A percentile compares a stretch with the other conserved stretches of the same genome.
Evolutionary conservation across 768 basidiomycete genomes (phyloP).

Genomic region (Leccinum ochraceum): DNA sequence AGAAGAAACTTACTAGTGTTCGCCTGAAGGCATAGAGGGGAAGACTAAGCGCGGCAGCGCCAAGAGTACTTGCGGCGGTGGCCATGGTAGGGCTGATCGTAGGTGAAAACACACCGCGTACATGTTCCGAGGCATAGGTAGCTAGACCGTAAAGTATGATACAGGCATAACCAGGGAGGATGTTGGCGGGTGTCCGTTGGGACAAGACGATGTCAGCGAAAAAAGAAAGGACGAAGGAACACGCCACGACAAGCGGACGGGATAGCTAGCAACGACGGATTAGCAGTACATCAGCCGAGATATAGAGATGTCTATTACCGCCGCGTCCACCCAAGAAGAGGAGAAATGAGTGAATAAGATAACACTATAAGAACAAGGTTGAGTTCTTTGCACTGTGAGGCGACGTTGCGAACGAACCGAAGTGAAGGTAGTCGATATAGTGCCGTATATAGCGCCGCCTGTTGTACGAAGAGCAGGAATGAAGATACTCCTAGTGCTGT

Average conservation of each 20-base stretch:
- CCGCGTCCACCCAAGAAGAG: slow-evolving; percentile 59
- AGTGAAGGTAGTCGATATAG: slow-evolving; percentile 66
- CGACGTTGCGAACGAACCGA: slow-evolving; percentile 47
- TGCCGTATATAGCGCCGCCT: slow-evolving; percentile 66
- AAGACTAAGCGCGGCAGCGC: slow-evolving; percentile 62
- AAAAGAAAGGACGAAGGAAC: slow-evolving; percentile 56
- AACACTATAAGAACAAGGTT: slow-evolving; percentile 46
- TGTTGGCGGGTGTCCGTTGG: slow-evolving; percentile 38
- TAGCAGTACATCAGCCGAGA: slow-evolving; percentile 36
- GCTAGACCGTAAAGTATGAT: slow-evolving; percentile 58
- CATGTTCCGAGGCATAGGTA: slow-evolving; percentile 64
- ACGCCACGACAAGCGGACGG: slow-evolving; percentile 46
- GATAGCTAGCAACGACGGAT: slow-evolving; percentile 41
- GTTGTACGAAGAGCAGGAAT: slow-evolving; percentile 65
- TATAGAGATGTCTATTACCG: slow-evolving; percentile 45
- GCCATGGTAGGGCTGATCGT: slow-evolving; percentile 58
- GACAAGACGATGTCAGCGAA: slow-evolving; percentile 52
- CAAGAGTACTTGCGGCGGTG: slow-evolving; percentile 56
- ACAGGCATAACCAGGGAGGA: slow-evolving; percentile 67
- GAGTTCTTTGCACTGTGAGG: not conserved
- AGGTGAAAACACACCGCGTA: slow-evolving; percentile 56
- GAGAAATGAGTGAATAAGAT: slow-evolving; percentile 72
- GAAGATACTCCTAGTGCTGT: slow-evolving; percentile 69
- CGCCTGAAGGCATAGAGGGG: slow-evolving; percentile 65
- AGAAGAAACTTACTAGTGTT: slow-evolving; percentile 48